Base-by-base conservation (phyloP, 2,329 filamentous ascomycete species). In the Zopfia rhizophila region DNA sequence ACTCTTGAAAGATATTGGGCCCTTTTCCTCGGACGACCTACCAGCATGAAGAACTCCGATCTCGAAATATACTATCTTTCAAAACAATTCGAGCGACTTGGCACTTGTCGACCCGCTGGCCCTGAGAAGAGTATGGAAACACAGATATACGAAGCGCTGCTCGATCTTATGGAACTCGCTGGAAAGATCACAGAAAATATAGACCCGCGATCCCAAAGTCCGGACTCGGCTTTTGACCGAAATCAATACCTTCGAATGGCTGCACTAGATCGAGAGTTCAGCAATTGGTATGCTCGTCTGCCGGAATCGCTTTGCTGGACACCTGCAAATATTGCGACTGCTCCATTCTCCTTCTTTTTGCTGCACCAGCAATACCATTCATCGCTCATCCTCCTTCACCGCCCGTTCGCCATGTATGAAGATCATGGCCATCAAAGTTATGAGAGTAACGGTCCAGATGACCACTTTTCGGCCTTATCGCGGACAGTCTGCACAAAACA, bases 321-420 rank as follows among this genome's bases (percentile, higher is more conserved):
- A 14, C 61, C 63, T 3, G 52, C 45, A n/a, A 72, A 72, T 28
- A 69, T 72, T 28, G 60, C 61, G 3, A 63, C 57, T 2, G 69
- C 67, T 3, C 69, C 68, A 0, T 69, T 72, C 33, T 68, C 64
- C 1, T 86, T 73, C 69, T 82, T 82, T 56, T 58, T 82, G 7
- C 64, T 82, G 7, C 80, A 82, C 49, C 80, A 82, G 58, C 80
- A 82, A 55, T 83, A 82, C 44, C 80, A 82, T 39, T 75, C 75
- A 8, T 76, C 74, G 36, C 72, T 82, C 63, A 81, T 82, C 37
- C 63, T 82, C 8, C 69, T 82, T 5, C 80, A 82, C 53, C 70
- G 79, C 1, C 78, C 80, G 0, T 82, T 80, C 72, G 78, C 79
- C 14, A 74, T 75, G 44, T 82, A 82, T 46, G 75, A 75, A 10